Evolutionary conservation across 495 filamentous ascomycete genomes (phyloP).

Genomic region (Gamarada debralockiae): DNA sequence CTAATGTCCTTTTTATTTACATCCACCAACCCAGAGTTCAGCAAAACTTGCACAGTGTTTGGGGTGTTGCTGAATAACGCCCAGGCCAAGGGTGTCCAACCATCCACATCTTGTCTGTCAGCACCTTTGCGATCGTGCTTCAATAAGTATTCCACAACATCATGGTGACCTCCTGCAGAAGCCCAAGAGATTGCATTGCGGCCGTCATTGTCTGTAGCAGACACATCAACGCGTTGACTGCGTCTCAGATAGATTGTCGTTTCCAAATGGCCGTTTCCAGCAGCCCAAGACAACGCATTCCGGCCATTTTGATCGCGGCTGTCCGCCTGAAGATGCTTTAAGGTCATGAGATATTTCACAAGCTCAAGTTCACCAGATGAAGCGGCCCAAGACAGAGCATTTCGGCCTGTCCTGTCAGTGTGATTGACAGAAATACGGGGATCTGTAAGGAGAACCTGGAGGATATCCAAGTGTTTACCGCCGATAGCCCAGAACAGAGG

Average conservation of each 20-base stretch:
- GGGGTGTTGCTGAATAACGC: slow-evolving; percentile 12
- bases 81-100: slow-evolving; percentile 30
- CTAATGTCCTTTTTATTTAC: slow-evolving; percentile 12
- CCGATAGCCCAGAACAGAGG: slow-evolving; percentile 20
- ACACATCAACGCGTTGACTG: slow-evolving; percentile 11
- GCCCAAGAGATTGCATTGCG: slow-evolving; percentile 29
- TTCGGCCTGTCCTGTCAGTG: slow-evolving; percentile 20
- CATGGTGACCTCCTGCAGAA: slow-evolving; percentile 7
- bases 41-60: slow-evolving; percentile 6
- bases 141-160: slow-evolving; percentile 14
- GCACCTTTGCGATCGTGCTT: slow-evolving; percentile 15
- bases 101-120: slow-evolving; percentile 22
- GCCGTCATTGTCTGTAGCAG: slow-evolving; percentile 14
- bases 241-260: slow-evolving; percentile 4
- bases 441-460: slow-evolving; percentile 1
- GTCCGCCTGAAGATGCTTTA: slow-evolving; percentile 2
- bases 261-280: slow-evolving; percentile 15
- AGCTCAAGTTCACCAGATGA: slow-evolving; percentile 6
- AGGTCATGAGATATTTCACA: slow-evolving; percentile 12
- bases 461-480: slow-evolving; percentile 2
- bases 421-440: slow-evolving; percentile 11
- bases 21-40: slow-evolving; percentile 12
- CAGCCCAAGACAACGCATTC: slow-evolving; percentile 21
- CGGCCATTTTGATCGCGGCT: slow-evolving; percentile 11
- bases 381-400: slow-evolving; percentile 25